These are phyloP conservation scores for Aspergillus sp. DNA, from an alignment of 2,329 filamentous ascomycete genomes.

Conservation along the genomic window DNA sequence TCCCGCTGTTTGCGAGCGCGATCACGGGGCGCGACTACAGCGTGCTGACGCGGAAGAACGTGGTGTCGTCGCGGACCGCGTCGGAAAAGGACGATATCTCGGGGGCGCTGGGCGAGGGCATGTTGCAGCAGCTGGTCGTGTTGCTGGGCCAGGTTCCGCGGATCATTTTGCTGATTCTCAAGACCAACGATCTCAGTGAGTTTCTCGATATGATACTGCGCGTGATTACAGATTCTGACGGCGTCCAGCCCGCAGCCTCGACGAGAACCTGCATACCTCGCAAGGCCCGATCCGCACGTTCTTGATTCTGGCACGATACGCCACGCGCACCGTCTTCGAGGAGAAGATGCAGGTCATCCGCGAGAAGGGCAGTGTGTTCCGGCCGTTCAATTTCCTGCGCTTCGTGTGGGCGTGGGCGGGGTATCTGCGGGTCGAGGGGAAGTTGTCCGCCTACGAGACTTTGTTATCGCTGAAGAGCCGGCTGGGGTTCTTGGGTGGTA, in stretches of 20 bases:
- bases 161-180: constrained; percentile 88
- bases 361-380: constrained; percentile 42
- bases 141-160: constrained; percentile 80
- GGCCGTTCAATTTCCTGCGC: constrained; percentile 42
- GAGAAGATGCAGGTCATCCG: constrained; percentile 46
- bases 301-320: constrained; percentile 56
- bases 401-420: constrained; percentile 45
- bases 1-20: constrained; percentile 88
- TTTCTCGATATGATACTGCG: constrained; percentile 4
- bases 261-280: constrained; percentile 61
- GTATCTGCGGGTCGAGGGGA: constrained; percentile 48
- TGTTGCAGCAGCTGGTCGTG: constrained; percentile 80
- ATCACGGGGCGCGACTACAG: constrained; percentile 90
- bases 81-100: constrained; percentile 83
- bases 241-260: constrained; percentile 61
- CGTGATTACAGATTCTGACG: constrained; percentile 4
- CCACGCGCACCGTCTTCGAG: constrained; percentile 52
- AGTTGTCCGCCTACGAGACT: constrained; percentile 50
- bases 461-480: constrained; percentile 44
- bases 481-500: constrained; percentile 32
- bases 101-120: constrained; percentile 71
- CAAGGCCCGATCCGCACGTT: constrained; percentile 54
- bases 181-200: constrained; percentile 87
- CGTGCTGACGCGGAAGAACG: constrained; percentile 55
- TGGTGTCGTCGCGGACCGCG: constrained; percentile 50